phyloP scores from a whole-genome alignment of 2,329 filamentous ascomycete genomes.

The Calonectria hawksworthii region DNA sequence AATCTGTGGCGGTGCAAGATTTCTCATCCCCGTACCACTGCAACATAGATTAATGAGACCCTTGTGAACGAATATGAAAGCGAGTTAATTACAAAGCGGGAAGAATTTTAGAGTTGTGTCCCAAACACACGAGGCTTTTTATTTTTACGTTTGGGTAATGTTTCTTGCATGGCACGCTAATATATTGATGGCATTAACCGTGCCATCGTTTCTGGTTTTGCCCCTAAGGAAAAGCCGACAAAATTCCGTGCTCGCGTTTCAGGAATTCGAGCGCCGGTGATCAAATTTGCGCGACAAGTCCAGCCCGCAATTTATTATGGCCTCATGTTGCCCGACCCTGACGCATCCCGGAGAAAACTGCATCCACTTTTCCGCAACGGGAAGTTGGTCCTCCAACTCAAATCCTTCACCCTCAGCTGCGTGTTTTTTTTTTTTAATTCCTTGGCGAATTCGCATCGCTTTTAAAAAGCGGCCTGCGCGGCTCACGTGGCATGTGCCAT shows the following conservation, averaged over 20 bases:
- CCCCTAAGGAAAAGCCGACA: conserved; percentile 13
- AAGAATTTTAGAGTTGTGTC: not conserved
- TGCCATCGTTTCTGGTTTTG: not conserved
- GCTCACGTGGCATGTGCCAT: conserved; percentile 35
- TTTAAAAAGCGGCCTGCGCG: not conserved
- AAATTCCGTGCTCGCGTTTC: conserved; percentile 33
- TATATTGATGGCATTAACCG: not conserved
- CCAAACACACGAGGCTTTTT: not conserved
- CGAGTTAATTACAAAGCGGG: not conserved
- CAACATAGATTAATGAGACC: conserved; percentile 21
- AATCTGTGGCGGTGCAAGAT: conserved; percentile 53
- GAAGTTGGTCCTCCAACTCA: conserved; percentile 11
- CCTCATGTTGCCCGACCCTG: conserved; percentile 30
- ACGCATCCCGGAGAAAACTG: conserved; percentile 20
- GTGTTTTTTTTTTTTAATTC: not conserved
- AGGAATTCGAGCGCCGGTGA: conserved; percentile 18
- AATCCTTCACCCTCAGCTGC: not conserved
- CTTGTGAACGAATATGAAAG: not conserved
- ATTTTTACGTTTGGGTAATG: not conserved
- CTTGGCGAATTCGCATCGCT: not conserved
- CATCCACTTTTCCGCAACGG: conserved; percentile 25
- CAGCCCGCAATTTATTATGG: conserved; percentile 31
- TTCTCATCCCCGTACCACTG: conserved; percentile 32
- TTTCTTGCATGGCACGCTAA: not conserved
- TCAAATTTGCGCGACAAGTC: conserved; percentile 12